Evolutionary conservation across 352 stramenopile species (phyloP).

Genomic region (Phytophthora tubulina): DNA sequence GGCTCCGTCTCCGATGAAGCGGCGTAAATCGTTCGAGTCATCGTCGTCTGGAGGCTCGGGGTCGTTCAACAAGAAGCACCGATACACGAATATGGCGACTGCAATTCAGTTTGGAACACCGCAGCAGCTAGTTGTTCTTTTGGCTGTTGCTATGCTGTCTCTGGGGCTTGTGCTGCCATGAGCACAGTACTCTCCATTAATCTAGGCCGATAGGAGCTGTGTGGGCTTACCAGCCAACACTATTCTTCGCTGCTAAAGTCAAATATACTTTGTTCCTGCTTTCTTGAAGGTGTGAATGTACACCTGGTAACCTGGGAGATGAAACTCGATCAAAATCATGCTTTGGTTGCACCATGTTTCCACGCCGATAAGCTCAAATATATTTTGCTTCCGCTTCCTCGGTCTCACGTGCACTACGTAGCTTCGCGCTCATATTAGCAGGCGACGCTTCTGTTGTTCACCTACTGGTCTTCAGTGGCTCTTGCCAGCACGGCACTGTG

Average conservation of each 20-base stretch:
- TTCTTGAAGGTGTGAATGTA: neutral
- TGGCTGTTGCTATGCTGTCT: slow-evolving; percentile 26
- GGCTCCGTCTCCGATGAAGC: slow-evolving; percentile 55
- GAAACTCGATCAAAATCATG: too few relatives aligned
- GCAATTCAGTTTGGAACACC: slow-evolving; percentile 25
- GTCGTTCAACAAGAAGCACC: slow-evolving; percentile 25
- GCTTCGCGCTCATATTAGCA: slow-evolving; percentile 13
- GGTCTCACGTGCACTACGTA: slow-evolving; percentile 21
- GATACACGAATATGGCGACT: slow-evolving; percentile 24
- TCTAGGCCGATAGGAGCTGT: too few relatives aligned
- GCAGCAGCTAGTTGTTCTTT: slow-evolving; percentile 31
- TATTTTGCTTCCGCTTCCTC: slow-evolving; percentile 24
- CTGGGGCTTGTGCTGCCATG: slow-evolving; percentile 24
- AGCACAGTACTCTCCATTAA: neutral
- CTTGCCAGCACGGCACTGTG: slow-evolving; percentile 84
- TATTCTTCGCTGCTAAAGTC: neutral
- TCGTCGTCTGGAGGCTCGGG: slow-evolving; percentile 31
- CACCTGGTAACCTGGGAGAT: too few relatives aligned
- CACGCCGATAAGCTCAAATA: slow-evolving; percentile 17
- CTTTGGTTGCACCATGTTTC: too few relatives aligned
- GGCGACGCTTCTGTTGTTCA: slow-evolving; percentile 4
- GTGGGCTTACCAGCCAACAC: neutral
- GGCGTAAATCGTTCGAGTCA: slow-evolving; percentile 43
- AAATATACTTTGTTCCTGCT: slow-evolving; percentile 18
- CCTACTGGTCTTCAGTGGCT: slow-evolving; percentile 26